Evolutionary conservation across 192 early-diverging fungal genomes (phyloP).

Genomic region (Phlyctochytrium bullatum): DNA sequence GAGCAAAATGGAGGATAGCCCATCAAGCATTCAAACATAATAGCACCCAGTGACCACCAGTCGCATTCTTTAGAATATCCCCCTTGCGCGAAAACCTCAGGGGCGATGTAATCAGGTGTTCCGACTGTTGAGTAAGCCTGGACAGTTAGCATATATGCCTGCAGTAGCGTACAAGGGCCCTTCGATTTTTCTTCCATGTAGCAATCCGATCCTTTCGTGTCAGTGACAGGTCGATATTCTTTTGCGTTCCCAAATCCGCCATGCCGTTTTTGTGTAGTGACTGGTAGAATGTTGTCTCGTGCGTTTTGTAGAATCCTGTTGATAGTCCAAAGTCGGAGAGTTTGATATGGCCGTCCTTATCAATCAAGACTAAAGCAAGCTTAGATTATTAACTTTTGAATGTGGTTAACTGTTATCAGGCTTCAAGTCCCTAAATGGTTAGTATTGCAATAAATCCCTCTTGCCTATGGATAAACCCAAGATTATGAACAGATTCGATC

Average conservation of each 20-base stretch:
- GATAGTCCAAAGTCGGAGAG: constrained; percentile 99
- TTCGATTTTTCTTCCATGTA: constrained; percentile 97
- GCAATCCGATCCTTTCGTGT: constrained; percentile 92
- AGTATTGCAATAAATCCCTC: not conserved
- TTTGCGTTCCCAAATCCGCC: constrained; percentile 36
- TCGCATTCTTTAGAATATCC: constrained; percentile 98
- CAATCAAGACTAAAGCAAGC: constrained; percentile 67
- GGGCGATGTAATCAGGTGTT: constrained; percentile 97
- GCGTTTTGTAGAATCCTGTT: constrained; percentile 98
- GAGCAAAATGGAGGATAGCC: constrained; percentile 98
- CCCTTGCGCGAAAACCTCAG: constrained; percentile 60
- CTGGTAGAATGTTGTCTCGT: constrained; percentile 91
- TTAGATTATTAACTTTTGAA: not conserved
- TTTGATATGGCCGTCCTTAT: constrained; percentile 98
- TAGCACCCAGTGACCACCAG: constrained; percentile 99
- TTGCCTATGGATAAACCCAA: constrained; percentile 93
- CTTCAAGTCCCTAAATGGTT: constrained; percentile 52
- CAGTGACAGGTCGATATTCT: constrained; percentile 90
- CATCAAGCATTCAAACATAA: constrained; percentile 98
- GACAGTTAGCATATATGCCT: not conserved
- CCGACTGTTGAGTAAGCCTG: constrained; percentile 97
- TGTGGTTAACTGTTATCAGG: constrained; percentile 52
- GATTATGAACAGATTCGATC: constrained; percentile 87
- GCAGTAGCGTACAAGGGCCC: constrained; percentile 65
- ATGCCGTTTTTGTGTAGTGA: not conserved